These are phyloP conservation scores for Penicillium angulare DNA, from an alignment of 495 filamentous ascomycete species.

Conservation along the genomic window DNA sequence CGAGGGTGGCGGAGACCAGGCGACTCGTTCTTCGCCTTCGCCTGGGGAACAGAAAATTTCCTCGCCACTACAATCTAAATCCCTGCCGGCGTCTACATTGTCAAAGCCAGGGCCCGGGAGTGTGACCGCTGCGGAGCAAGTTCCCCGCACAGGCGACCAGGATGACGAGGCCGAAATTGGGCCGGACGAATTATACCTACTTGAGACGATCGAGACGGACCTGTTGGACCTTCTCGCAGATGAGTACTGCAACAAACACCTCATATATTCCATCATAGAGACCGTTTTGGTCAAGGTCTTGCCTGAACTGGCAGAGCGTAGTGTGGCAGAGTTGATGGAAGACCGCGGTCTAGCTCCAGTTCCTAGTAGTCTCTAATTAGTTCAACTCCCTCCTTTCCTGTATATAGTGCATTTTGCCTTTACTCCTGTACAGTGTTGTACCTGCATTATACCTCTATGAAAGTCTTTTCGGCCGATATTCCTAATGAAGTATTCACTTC, in stretches of 20 bases:
- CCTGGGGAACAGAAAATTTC: constrained; percentile 7
- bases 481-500: too few species aligned
- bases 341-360: constrained; percentile 54
- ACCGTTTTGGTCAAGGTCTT: constrained; percentile 72
- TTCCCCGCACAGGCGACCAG: constrained; percentile 7
- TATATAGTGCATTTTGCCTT: too few species aligned
- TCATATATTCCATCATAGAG: constrained; percentile 77
- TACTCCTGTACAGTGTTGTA: too few species aligned
- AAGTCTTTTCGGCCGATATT: too few species aligned
- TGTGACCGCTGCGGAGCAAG: neutral
- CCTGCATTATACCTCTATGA: too few species aligned
- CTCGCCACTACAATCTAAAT: constrained; percentile 2
- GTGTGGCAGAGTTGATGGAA: constrained; percentile 68
- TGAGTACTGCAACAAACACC: constrained; percentile 85
- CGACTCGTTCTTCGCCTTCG: constrained; percentile 6
- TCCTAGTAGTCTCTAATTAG: constrained; percentile 12
- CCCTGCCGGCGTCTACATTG: neutral
- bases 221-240: constrained; percentile 74
- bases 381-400: too few species aligned
- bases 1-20: neutral
- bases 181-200: constrained; percentile 38
- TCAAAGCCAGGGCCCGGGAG: neutral
- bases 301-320: constrained; percentile 78
- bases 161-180: constrained; percentile 21
- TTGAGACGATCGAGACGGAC: constrained; percentile 43